Percentiles rank a stretch among this genome's conserved stretches.
Conservation (phyloP, 192 early-diverging fungal species). For the Dimargaris cristalligena region DNA sequence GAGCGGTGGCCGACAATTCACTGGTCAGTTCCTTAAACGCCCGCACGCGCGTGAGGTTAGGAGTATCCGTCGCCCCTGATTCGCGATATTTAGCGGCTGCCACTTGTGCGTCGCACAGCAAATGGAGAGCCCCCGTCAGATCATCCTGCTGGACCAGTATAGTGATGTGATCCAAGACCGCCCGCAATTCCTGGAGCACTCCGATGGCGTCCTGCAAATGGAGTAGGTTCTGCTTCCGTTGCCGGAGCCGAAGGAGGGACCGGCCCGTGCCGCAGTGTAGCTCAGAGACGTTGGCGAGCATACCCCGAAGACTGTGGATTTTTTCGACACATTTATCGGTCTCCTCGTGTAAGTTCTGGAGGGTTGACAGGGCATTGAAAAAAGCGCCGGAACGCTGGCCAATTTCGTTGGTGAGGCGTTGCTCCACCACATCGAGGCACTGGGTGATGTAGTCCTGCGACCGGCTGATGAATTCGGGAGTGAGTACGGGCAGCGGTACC, state of each 20-base stretch:
- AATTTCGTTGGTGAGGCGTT: slow-evolving; percentile 88
- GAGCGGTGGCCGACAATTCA: neutral
- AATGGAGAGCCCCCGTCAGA: slow-evolving; percentile 75
- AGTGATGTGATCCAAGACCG: slow-evolving; percentile 71
- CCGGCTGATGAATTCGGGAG: slow-evolving; percentile 37
- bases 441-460: slow-evolving; percentile 74
- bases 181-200: slow-evolving; percentile 54
- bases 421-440: slow-evolving; percentile 86
- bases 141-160: slow-evolving; percentile 60
- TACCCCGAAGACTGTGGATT: slow-evolving; percentile 59
- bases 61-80: slow-evolving; percentile 8
- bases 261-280: slow-evolving; percentile 60
- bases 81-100: neutral
- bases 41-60: neutral
- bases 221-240: slow-evolving; percentile 52
- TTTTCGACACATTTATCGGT: slow-evolving; percentile 77
- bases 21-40: neutral
- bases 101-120: slow-evolving; percentile 17
- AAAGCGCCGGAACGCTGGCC: slow-evolving; percentile 86
- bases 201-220: slow-evolving; percentile 49
- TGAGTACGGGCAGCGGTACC: slow-evolving; percentile 32
- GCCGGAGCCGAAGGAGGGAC: slow-evolving; percentile 64
- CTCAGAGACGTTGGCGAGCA: slow-evolving; percentile 42
- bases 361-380: slow-evolving; percentile 82
- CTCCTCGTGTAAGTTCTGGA: slow-evolving; percentile 84